Evolutionary conservation across 2,329 filamentous ascomycete genomes (phyloP).

Genomic region (Claviceps spartinae): DNA sequence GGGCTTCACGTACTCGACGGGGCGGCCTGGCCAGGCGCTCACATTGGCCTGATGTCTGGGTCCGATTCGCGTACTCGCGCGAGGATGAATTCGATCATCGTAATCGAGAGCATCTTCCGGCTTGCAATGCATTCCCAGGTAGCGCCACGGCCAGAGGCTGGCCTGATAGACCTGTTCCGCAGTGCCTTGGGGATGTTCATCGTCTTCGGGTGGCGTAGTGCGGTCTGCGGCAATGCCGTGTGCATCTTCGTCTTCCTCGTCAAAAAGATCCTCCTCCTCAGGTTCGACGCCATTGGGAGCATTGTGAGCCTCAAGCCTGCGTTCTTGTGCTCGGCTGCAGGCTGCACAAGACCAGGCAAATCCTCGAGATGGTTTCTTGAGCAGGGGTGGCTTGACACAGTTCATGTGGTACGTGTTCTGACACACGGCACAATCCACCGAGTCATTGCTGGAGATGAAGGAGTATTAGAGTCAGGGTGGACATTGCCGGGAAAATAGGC

Average conservation of each 20-base stretch:
- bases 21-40: constrained; percentile 68
- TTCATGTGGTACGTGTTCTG: constrained; percentile 96
- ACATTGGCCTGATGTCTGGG: constrained; percentile 85
- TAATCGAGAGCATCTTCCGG: constrained; percentile 93
- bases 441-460: constrained; percentile 55
- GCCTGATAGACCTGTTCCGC: constrained; percentile 84
- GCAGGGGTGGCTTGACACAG: constrained; percentile 79
- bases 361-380: constrained; percentile 92
- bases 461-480: not conserved
- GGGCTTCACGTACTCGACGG: constrained; percentile 83
- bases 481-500: not conserved
- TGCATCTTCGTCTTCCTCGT: constrained; percentile 59
- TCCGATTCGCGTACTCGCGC: constrained; percentile 83
- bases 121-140: constrained; percentile 88
- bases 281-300: constrained; percentile 64
- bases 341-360: constrained; percentile 97
- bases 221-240: constrained; percentile 42
- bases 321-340: constrained; percentile 90
- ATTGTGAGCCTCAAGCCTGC: constrained; percentile 78
- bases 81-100: constrained; percentile 92
- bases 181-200: constrained; percentile 48
- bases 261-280: constrained; percentile 48
- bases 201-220: constrained; percentile 51
- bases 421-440: constrained; percentile 93
- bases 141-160: constrained; percentile 91